A percentile compares a stretch with the other conserved stretches of the same genome.
Evolutionary conservation across 116 monocot genomes (phyloP).

Genomic region (Thalassia testudinum): DNA sequence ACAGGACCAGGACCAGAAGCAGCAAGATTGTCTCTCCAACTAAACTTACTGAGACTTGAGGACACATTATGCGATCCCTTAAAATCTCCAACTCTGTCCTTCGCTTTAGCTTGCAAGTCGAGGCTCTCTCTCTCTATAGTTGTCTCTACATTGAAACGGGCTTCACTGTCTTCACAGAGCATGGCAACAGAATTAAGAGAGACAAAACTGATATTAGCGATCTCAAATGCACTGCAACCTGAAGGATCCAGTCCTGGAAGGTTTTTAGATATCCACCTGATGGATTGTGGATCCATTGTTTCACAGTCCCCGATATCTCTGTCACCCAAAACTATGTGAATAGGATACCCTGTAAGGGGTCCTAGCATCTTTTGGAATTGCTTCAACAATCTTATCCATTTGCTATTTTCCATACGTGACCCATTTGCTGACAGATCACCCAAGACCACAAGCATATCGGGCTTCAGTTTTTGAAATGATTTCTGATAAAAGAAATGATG

Average conservation of each 20-base stretch:
- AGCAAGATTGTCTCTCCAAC: constrained; percentile 18
- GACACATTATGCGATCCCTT: background rate
- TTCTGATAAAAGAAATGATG: constrained; percentile 21
- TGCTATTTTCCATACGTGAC: constrained; percentile 6
- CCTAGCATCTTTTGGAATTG: constrained; percentile 43
- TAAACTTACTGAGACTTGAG: constrained; percentile 5
- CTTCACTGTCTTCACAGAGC: constrained; percentile 35
- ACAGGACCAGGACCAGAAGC: constrained; percentile 44
- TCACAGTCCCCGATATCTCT: constrained; percentile 45
- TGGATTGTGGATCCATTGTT: constrained; percentile 18
- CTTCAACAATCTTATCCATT: constrained; percentile 30
- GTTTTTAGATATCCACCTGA: constrained; percentile 22
- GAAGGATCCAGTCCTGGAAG: constrained; percentile 42
- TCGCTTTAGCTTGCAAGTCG: constrained; percentile 13
- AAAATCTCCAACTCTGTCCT: background rate
- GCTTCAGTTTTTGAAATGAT: constrained; percentile 38
- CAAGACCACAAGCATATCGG: constrained; percentile 58
- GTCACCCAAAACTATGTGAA: constrained; percentile 48
- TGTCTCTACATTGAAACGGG: constrained; percentile 48
- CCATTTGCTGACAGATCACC: constrained; percentile 47
- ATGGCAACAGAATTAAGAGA: constrained; percentile 38
- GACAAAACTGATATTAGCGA: constrained; percentile 51
- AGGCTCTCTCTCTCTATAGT: constrained; percentile 38
- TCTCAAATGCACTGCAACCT: constrained; percentile 36
- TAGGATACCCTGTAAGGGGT: constrained; percentile 22